Evolutionary conservation across 306 rosid genomes (phyloP).

Genomic region (Delonix regia): DNA sequence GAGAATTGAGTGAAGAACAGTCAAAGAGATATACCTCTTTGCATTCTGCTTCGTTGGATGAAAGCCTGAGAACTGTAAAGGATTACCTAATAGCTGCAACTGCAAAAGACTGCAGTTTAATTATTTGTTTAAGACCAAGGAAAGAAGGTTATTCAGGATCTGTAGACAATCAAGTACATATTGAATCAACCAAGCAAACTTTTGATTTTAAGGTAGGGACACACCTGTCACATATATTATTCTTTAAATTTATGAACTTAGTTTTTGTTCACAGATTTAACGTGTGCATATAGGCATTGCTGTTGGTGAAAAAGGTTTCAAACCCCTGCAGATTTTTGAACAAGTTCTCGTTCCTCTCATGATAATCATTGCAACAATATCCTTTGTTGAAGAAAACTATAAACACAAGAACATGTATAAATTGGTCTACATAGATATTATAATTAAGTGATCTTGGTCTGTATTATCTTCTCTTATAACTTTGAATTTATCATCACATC

Average conservation of each 20-base stretch:
- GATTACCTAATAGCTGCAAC: conserved; percentile 84
- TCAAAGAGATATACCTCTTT: conserved; percentile 52
- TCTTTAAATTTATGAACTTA: conserved; percentile 25
- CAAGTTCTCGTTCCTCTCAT: not conserved
- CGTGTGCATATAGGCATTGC: not conserved
- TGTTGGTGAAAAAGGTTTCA: not conserved
- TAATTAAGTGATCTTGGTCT: conserved; percentile 9
- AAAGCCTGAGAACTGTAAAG: conserved; percentile 75
- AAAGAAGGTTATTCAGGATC: conserved; percentile 53
- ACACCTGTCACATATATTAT: conserved; percentile 14
- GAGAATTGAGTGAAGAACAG: conserved; percentile 56
- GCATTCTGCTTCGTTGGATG: conserved; percentile 81
- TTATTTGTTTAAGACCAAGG: conserved; percentile 75
- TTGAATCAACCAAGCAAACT: conserved; percentile 67
- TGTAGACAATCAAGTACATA: conserved; percentile 47
- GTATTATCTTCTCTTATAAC: conserved; percentile 12
- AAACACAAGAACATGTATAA: not conserved
- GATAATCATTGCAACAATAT: not conserved
- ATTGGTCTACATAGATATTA: not conserved
- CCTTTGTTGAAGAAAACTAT: not conserved
- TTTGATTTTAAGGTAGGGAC: conserved; percentile 78
- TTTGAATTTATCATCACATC: not conserved
- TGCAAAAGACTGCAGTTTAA: conserved; percentile 94
- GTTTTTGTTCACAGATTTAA: conserved; percentile 11
- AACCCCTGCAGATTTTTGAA: not conserved